phyloP scores from a whole-genome alignment of 225 moss, liverwort and hornwort genomes.

The Thuidium tamariscinum region DNA sequence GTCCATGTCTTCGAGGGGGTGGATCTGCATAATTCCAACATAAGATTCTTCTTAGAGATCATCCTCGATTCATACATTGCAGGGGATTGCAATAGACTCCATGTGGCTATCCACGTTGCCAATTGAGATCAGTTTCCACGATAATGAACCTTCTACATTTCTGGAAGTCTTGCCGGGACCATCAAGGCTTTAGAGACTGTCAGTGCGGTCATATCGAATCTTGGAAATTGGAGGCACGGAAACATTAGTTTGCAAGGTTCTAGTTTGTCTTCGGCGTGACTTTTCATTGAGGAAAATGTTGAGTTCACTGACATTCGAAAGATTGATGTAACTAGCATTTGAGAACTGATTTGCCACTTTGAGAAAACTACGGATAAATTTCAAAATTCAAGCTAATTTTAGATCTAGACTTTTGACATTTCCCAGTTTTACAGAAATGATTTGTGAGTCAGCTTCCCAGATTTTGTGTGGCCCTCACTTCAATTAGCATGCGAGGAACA shows the following conservation, averaged over 20 bases:
- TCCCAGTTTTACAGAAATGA: neutral
- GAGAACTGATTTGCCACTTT: neutral
- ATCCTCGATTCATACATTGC: neutral
- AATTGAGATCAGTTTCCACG: neutral
- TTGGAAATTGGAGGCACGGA: neutral
- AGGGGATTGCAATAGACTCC: neutral
- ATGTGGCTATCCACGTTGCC: neutral
- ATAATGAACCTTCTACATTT: neutral
- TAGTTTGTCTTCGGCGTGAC: neutral
- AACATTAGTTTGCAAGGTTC: neutral
- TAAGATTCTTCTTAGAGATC: neutral
- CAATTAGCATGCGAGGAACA: neutral
- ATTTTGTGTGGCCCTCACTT: neutral
- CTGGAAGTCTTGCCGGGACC: neutral
- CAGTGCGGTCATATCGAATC: neutral
- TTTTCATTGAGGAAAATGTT: neutral
- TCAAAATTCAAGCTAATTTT: neutral
- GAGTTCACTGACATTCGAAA: neutral
- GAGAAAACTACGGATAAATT: neutral
- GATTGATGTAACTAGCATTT: neutral
- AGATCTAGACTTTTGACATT: neutral
- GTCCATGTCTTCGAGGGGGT: conserved; percentile 32
- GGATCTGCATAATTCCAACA: conserved; percentile 18
- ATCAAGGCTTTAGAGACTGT: neutral
- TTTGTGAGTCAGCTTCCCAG: neutral